Base-by-base conservation (phyloP, 352 stramenopile genomes). In the Pythium aphanidermatum region DNA sequence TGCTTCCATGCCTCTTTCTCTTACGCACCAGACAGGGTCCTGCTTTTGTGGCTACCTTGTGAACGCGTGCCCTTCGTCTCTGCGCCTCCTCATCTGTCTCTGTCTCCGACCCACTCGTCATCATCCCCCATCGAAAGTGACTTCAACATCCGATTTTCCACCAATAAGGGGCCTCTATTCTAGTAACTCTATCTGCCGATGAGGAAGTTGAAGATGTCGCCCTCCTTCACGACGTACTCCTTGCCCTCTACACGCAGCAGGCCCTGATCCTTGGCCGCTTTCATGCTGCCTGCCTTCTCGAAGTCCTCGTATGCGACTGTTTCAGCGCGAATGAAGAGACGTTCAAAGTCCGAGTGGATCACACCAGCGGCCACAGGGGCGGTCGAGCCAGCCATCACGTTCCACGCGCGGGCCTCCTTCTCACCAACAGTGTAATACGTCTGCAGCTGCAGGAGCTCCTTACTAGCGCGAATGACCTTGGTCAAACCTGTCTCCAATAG, bases 141-240 rank as follows among this genome's bases (percentile, higher is more conserved):
- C 41, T 48, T 48, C 41, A 48, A 48, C 41, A 11, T 16, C 21
- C 32, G 6, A 9, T 17, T 38, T 38, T 38, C 6, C 32, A 38
- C 32, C 32, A 38, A 38, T 38, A 8, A 38, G 21, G 14, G 9
- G 14, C 28, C n/a, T 43, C 4, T 21, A 28, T 5, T 46, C 38
- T 33, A 46, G 13, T 31, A 24, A 33, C n/a, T 58, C 55, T 78
- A 86, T 60, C 81, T 74, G 58, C 78, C 56, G 14, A 94, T 73
- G 25, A 92, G 73, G 69, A 99, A 99, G 47, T 98, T 86, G 57
- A 99, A 98, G 25, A 99, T 91, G 69, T 99, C 97, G 39, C 95
- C 96, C 58, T 99, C 95, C 60, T 98, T 77, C 38, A 98, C 96
- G 39, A 98, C 65, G 68, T 99, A 99, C 8, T 99, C 95, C 64